These are phyloP conservation scores for Penicillium crystallinum DNA, from an alignment of 495 filamentous ascomycete genomes.

Conservation along the genomic window DNA sequence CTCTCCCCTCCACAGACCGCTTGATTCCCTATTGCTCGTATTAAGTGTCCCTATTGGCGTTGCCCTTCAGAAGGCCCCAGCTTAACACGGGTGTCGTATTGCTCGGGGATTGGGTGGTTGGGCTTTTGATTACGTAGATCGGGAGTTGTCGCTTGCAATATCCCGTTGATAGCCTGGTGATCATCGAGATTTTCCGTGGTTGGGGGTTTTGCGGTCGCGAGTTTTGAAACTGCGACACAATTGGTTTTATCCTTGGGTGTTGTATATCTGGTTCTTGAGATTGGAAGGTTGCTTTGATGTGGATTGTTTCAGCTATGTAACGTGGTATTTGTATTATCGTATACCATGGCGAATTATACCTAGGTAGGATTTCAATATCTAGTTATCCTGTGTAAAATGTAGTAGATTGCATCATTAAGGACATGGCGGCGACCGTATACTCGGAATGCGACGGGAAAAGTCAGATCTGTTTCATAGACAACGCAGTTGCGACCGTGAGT, in stretches of 20 bases:
- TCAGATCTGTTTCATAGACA: no score
- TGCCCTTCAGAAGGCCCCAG: neutral
- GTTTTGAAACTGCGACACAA: neutral
- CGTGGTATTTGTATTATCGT: no score
- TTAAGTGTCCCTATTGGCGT: neutral
- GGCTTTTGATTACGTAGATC: conserved; percentile 1
- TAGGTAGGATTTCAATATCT: no score
- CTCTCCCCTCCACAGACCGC: neutral
- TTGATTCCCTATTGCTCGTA: neutral
- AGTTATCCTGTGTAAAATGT: no score
- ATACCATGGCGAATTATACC: no score
- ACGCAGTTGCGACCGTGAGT: neutral
- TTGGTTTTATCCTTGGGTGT: neutral
- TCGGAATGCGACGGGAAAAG: no score
- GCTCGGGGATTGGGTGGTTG: neutral
- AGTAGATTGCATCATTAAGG: no score
- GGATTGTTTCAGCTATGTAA: no score
- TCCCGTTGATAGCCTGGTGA: neutral
- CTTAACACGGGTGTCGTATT: neutral
- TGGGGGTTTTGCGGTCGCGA: neutral
- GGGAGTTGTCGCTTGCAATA: neutral
- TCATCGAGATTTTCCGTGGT: neutral
- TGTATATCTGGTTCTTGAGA: no score
- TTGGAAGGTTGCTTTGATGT: no score
- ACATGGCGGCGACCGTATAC: no score